Percentiles rank a stretch among this genome's conserved stretches.
These are phyloP conservation scores for Solanum rostratum DNA, from an alignment of 257 asterid species.

Conservation along the genomic window DNA sequence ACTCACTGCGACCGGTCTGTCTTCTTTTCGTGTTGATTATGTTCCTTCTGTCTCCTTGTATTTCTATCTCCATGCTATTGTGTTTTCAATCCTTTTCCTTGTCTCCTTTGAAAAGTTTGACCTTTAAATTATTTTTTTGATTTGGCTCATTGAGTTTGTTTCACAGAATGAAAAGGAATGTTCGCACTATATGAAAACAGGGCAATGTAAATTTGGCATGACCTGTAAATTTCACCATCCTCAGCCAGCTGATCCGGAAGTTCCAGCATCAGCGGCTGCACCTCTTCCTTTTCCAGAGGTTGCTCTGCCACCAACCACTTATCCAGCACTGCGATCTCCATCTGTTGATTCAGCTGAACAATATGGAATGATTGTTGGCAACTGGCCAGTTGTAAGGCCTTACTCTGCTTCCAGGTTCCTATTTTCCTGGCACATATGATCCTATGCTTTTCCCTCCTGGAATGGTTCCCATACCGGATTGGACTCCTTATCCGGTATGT, in stretches of 20 bases:
- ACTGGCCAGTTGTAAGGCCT: conserved; percentile 58
- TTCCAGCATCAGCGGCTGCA: no score
- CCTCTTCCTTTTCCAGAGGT: no score
- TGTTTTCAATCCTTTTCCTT: background rate
- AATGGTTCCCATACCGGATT: conserved; percentile 47
- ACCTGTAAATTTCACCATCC: no score
- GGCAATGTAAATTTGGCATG: conserved; percentile 6
- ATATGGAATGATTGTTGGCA: conserved; percentile 44
- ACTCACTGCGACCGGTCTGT: conserved; percentile 14
- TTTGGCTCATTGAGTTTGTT: no score
- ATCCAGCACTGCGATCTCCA: conserved; percentile 21
- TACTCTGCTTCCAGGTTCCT: conserved; percentile 17
- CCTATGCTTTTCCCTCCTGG: background rate
- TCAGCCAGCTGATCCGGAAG: no score
- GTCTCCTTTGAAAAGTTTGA: background rate
- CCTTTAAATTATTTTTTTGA: background rate
- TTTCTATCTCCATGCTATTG: no score
- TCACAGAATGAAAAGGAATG: conserved; percentile 77
- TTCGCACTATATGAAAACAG: conserved; percentile 51
- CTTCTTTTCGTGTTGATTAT: background rate
- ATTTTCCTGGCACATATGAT: no score
- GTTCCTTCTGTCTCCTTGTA: background rate
- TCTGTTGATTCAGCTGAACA: conserved; percentile 53
- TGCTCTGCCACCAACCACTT: background rate
- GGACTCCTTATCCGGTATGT: conserved; percentile 60